These are phyloP conservation scores for Phytophthora pluvialis DNA, from an alignment of 352 stramenopile species.

Conservation along the genomic window DNA sequence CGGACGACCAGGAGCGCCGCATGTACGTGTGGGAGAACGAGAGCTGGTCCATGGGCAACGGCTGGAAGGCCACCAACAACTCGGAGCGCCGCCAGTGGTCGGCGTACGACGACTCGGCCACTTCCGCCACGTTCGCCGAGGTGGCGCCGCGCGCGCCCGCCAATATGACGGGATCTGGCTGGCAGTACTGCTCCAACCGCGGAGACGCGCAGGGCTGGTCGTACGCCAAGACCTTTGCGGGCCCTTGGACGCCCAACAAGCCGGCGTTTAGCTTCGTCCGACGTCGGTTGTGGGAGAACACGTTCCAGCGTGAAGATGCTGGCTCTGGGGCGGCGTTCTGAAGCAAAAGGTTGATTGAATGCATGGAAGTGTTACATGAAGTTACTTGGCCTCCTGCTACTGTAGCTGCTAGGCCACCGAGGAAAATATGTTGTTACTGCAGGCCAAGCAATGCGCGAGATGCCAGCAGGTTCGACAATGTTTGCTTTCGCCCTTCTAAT, in stretches of 20 bases:
- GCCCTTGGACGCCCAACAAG: conserved; percentile 63
- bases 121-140: conserved; percentile 53
- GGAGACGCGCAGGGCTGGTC: conserved; percentile 67
- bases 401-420: conserved; percentile 4
- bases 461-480: conserved; percentile 3
- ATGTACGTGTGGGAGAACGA: conserved; percentile 75
- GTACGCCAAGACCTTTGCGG: conserved; percentile 68
- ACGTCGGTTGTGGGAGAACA: conserved; percentile 78
- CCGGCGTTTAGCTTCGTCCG: conserved; percentile 62
- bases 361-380: conserved; percentile 15
- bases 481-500: background rate
- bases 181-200: conserved; percentile 56
- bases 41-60: conserved; percentile 51
- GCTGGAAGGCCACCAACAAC: conserved; percentile 56
- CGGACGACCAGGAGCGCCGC: conserved; percentile 46
- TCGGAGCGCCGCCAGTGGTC: conserved; percentile 60
- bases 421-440: conserved; percentile 27
- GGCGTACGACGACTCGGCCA: conserved; percentile 53
- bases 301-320: conserved; percentile 34
- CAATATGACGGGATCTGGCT: conserved; percentile 51
- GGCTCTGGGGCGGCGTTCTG: conserved; percentile 33
- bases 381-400: background rate
- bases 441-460: conserved; percentile 10
- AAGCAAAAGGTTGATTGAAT: conserved; percentile 14
- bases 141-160: conserved; percentile 47